A percentile compares a stretch with the other conserved stretches of the same genome.
These are phyloP conservation scores for Pascua guehoae DNA, from an alignment of 1,284 basidiomycete genomes.

Conservation along the genomic window DNA sequence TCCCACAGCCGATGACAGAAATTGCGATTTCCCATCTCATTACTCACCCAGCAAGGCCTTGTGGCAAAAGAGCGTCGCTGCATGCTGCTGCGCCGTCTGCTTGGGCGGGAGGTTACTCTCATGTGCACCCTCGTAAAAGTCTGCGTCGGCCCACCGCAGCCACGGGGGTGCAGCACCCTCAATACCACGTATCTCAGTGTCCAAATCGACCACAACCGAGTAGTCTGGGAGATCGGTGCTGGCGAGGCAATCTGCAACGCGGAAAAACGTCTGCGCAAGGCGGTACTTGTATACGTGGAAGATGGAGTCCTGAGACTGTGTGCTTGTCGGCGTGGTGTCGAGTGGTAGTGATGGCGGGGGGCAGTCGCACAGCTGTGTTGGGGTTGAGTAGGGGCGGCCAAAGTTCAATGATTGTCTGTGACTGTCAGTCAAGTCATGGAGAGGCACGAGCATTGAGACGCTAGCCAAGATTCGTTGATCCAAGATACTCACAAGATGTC, in stretches of 20 bases:
- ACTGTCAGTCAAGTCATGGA: too few species aligned
- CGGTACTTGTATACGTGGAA: conserved; percentile 25
- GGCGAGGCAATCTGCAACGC: conserved; percentile 21
- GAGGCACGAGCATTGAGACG: too few species aligned
- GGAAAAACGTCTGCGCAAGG: conserved; percentile 17
- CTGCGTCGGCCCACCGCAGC: conserved; percentile 20
- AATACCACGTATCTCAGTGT: conserved; percentile 17
- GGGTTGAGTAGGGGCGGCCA: conserved; percentile 27
- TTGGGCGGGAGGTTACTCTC: conserved; percentile 5
- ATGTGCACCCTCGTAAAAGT: neutral
- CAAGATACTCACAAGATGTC: conserved; percentile 11
- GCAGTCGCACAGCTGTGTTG: conserved; percentile 19
- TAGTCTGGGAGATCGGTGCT: conserved; percentile 20
- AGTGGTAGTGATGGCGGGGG: conserved; percentile 12
- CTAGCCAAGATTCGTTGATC: too few species aligned
- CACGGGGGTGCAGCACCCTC: conserved; percentile 20
- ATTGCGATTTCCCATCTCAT: too few species aligned
- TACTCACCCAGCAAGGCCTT: conserved; percentile 20
- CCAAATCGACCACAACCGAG: conserved; percentile 18
- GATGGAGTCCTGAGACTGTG: conserved; percentile 8
- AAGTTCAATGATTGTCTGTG: conserved; percentile 23
- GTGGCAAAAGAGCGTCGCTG: conserved; percentile 23
- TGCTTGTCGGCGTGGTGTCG: neutral
- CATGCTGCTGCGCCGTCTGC: conserved; percentile 23
- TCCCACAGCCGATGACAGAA: too few species aligned